Base-by-base conservation (phyloP, 139 green algal genomes). In the Volvox africanus region DNA sequence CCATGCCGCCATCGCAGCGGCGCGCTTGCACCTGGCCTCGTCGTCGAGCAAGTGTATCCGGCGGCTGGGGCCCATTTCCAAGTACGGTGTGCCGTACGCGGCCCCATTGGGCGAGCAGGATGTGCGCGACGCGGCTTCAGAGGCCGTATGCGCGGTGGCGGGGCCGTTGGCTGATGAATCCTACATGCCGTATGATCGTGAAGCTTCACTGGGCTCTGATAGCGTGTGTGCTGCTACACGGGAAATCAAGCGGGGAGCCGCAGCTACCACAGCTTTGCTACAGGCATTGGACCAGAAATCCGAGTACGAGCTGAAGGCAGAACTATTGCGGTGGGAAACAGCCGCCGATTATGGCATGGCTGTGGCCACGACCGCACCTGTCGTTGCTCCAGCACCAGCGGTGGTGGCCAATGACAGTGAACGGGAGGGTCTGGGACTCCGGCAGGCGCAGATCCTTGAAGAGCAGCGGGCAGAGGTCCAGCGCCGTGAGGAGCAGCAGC, bases 401-500 rank as follows among this genome's bases (percentile, higher is more conserved):
- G 9, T 55, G 9, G 44, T 9, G 44, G 44, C 44, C 5, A 9
- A 55, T 9, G 44, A 55, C 5, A 55, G 44, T 11, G 85, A 82
- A 21, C 44, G 71, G 0, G 71, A 82, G 71, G n/a, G 44, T 17
- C 44, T 89, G 44, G 71, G 44, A 13, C 69, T 73, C n/a, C 68
- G 83, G 24, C 67, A 80, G 83, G 30, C 24, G 65, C 67, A 69
- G 83, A 28, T 69, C 19, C 14, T 44, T 5, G 83, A 80, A 37
- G 83, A 88, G 33, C 83, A 79, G 83, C 67, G 68, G 83, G 67
- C 36, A 35, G 83, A 88, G 83, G 83, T 35, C 26, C 35, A 37
- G 83, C 32, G 26, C 24, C 35, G 83, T 67, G 36, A 80, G 67
- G 83, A 88, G 67, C 36, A 68, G 67, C 83, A 68, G 36, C 67